Percentiles rank a stretch among this genome's conserved stretches.
These are phyloP conservation scores for Chaetomium tenue DNA, from an alignment of 495 filamentous ascomycete species.

Conservation along the genomic window DNA sequence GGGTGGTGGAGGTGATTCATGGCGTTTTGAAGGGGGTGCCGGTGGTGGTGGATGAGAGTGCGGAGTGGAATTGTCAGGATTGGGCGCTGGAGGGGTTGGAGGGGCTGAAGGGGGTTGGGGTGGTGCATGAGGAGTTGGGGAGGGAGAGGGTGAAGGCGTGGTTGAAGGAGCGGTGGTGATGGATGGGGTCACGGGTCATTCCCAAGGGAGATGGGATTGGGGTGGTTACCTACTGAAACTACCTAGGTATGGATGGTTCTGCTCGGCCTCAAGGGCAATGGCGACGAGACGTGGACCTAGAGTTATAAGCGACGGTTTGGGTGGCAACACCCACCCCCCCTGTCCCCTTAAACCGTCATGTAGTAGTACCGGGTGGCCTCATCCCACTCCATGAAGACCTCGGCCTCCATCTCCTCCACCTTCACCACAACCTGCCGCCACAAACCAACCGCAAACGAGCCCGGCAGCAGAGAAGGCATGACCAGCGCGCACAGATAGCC, in stretches of 20 bases:
- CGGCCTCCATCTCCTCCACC: conserved; percentile 37
- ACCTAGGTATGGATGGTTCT: no score
- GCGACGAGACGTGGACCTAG: no score
- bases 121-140: not conserved
- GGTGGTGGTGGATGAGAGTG: conserved; percentile 1
- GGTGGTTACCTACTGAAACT: no score
- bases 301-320: no score
- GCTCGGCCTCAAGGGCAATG: no score
- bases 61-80: conserved; percentile 13
- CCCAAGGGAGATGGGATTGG: no score
- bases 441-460: conserved; percentile 37
- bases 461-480: conserved; percentile 28
- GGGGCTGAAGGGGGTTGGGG: not conserved
- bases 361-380: conserved; percentile 41
- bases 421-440: conserved; percentile 34
- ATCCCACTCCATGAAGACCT: conserved; percentile 46
- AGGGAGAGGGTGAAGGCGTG: not conserved
- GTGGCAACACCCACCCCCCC: not conserved
- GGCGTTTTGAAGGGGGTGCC: not conserved
- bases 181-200: no score
- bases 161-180: not conserved
- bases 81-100: not conserved
- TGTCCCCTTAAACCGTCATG: conserved; percentile 27
- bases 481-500: conserved; percentile 37
- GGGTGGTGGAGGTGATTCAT: not conserved